Evolutionary conservation across 345 rosid species (phyloP).

Genomic region (Iberis pinnata): DNA sequence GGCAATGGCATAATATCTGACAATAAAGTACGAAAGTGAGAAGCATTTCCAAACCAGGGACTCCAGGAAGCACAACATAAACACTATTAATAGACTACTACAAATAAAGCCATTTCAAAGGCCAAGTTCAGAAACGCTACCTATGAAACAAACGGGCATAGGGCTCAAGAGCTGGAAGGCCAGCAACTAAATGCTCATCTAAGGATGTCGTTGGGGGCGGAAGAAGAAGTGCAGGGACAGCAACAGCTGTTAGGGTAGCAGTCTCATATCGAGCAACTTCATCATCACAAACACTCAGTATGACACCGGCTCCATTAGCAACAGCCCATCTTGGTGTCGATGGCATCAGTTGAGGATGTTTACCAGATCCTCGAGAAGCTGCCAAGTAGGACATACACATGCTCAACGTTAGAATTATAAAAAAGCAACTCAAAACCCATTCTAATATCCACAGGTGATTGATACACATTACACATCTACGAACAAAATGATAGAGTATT

Average conservation of each 20-base stretch:
- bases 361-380: slow-evolving; percentile 90
- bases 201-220: slow-evolving; percentile 95
- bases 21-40: slow-evolving; percentile 20
- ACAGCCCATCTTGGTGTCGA: slow-evolving; percentile 98
- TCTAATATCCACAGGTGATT: slow-evolving; percentile 10
- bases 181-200: slow-evolving; percentile 96
- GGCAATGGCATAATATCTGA: slow-evolving; percentile 90
- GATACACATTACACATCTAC: neutral
- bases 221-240: slow-evolving; percentile 96
- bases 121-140: slow-evolving; percentile 33
- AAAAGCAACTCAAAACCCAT: slow-evolving; percentile 10
- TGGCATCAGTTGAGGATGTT: slow-evolving; percentile 92
- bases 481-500: neutral
- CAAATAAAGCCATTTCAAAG: slow-evolving; percentile 2
- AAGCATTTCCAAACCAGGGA: slow-evolving; percentile 9
- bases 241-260: slow-evolving; percentile 85
- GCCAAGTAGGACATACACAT: slow-evolving; percentile 35
- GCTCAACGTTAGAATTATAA: slow-evolving; percentile 16
- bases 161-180: slow-evolving; percentile 96
- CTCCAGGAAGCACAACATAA: slow-evolving; percentile 9
- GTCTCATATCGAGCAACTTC: slow-evolving; percentile 96
- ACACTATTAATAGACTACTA: slow-evolving; percentile 3
- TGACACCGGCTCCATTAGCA: slow-evolving; percentile 98
- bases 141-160: slow-evolving; percentile 92
- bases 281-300: slow-evolving; percentile 92